Conservation (phyloP, 2,329 filamentous ascomycete genomes). For the Lachnellula hyalina region DNA sequence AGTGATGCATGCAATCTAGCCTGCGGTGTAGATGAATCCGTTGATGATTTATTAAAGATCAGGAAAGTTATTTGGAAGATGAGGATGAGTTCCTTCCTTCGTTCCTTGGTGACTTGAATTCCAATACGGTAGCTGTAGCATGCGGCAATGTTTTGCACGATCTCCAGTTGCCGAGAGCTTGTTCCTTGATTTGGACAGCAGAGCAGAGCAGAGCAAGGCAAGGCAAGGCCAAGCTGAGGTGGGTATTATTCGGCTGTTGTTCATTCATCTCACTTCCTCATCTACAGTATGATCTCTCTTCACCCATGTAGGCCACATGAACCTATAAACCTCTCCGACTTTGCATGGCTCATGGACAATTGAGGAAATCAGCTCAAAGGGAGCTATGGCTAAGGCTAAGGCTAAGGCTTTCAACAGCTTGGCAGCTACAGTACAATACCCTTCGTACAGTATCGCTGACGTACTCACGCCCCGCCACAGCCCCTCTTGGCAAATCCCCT, state of each 20-base stretch:
- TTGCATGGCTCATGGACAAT: too few species aligned
- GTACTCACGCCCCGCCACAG: conserved; percentile 12
- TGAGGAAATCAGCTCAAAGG: not conserved
- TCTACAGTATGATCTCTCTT: too few species aligned
- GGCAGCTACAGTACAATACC: too few species aligned
- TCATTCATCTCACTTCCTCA: too few species aligned
- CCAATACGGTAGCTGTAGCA: not conserved
- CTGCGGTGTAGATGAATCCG: not conserved
- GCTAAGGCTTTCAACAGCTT: too few species aligned
- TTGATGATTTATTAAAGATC: not conserved
- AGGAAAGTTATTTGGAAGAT: not conserved
- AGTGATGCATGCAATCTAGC: conserved; percentile 2
- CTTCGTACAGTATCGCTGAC: too few species aligned
- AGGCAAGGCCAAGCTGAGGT: too few species aligned
- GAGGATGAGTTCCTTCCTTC: too few species aligned
- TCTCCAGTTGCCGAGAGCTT: not conserved
- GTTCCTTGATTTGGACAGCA: not conserved
- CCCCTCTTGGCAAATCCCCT: conserved; percentile 24
- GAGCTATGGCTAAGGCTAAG: not conserved
- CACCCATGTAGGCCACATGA: too few species aligned
- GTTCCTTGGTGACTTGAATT: not conserved
- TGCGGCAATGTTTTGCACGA: too few species aligned
- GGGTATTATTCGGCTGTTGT: too few species aligned
- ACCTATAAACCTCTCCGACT: too few species aligned
- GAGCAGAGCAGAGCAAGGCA: not conserved